Conservation (phyloP, 2,329 filamentous ascomycete genomes). For the Whalleya microplaca region DNA sequence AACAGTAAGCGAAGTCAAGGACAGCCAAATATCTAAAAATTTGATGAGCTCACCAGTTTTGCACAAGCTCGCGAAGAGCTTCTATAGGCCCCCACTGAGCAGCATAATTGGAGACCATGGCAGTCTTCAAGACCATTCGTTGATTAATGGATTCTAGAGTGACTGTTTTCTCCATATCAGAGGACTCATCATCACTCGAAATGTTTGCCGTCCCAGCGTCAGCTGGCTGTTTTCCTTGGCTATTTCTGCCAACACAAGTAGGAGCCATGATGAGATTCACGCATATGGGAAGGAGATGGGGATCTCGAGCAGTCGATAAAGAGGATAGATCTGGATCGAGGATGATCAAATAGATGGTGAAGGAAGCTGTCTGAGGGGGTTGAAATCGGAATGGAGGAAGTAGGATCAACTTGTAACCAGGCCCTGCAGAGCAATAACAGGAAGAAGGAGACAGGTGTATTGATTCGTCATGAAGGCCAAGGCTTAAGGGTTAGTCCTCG, state of each 20-base stretch:
- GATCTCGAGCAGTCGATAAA: background rate
- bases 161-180: background rate
- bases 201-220: background rate
- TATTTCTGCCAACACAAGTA: background rate
- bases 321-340: background rate
- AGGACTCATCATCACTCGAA: background rate
- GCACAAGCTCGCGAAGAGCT: conserved; percentile 40
- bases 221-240: background rate
- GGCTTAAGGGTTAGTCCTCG: too few species aligned
- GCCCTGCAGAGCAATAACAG: too few species aligned
- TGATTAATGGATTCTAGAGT: conserved; percentile 13
- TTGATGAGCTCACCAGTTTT: conserved; percentile 36
- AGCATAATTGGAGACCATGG: conserved; percentile 14
- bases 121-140: conserved; percentile 4
- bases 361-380: background rate
- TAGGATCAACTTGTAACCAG: too few species aligned
- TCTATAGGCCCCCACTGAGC: conserved; percentile 21
- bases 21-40: background rate
- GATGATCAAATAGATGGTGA: background rate
- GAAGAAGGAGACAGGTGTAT: too few species aligned
- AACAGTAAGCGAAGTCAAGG: background rate
- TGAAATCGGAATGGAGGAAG: background rate
- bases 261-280: background rate
- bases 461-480: too few species aligned
- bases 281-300: background rate